Evolutionary conservation across 164 flowering plant species (phyloP).

Genomic region (Piper betle): DNA sequence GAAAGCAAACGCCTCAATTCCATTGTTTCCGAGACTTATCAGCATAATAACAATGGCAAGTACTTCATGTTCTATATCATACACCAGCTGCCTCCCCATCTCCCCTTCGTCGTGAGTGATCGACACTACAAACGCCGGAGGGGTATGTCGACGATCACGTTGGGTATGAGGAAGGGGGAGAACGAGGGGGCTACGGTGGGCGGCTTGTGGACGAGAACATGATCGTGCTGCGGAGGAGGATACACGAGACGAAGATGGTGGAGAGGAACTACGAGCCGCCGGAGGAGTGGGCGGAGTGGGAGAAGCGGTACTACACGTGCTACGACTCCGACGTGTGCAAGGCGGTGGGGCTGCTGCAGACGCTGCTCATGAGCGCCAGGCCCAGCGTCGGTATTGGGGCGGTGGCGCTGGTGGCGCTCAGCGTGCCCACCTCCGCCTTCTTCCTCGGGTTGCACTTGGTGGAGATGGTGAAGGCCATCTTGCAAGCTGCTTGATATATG

Average conservation of each 20-base stretch:
- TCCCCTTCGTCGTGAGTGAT: not conserved
- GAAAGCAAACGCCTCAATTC: too few relatives aligned
- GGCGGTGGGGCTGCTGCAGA: constrained; percentile 30
- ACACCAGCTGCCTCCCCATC: too few relatives aligned
- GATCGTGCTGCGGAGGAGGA: constrained; percentile 23
- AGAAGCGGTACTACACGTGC: constrained; percentile 26
- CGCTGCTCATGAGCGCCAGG: constrained; percentile 38
- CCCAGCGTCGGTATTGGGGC: constrained; percentile 43
- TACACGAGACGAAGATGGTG: constrained; percentile 42
- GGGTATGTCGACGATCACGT: not conserved
- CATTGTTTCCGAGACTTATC: too few relatives aligned
- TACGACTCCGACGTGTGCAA: constrained; percentile 31
- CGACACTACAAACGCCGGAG: too few relatives aligned
- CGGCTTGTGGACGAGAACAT: constrained; percentile 30
- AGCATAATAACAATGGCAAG: too few relatives aligned
- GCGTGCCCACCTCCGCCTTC: constrained; percentile 23
- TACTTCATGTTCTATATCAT: too few relatives aligned
- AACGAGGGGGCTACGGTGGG: constrained; percentile 11
- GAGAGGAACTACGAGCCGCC: constrained; percentile 38
- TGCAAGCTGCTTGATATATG: too few relatives aligned
- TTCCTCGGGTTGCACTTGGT: constrained; percentile 13
- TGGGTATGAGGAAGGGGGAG: constrained; percentile 3
- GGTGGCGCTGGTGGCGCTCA: constrained; percentile 16
- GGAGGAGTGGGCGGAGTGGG: constrained; percentile 48
- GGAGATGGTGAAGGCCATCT: constrained; percentile 7